Evolutionary conservation across 1,284 basidiomycete species (phyloP), one percentile per base, ranked within the genome.

Genomic region (Microbotryum lychnidis-dioicae): DNA sequence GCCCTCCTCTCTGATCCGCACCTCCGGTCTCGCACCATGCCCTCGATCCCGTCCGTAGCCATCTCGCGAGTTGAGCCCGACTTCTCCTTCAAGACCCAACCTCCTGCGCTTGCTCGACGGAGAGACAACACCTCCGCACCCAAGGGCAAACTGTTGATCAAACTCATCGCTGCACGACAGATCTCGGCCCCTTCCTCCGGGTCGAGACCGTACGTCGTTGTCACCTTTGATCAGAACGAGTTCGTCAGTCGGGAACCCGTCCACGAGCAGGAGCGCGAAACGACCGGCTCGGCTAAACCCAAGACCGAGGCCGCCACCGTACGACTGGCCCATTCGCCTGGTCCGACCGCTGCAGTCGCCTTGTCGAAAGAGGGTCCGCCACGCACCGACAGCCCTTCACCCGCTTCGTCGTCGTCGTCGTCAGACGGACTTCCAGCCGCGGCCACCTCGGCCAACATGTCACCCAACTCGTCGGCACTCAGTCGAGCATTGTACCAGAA

Each of bases 221-320:
- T 96, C 70, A 88, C 93, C 76, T 98, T 97, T 76, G 94, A 99
- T 79, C 90, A 97, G 78, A 97, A 93, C 81, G 94, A 99, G 77
- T 99, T 97, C 75, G 87, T 98, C 74, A 87, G 86, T 68, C 80
- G 94, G 62, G 90, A 96, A 73, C 91, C 94, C 23, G 89, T 87
- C 50, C 74, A 85, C 69, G 89, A 91, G 73, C 78, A 81, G n/a
- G 89, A 87, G 75, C 88, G 85, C 77, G 88, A 91, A 75, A 86
- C 88, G 73, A 87, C 86, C 73, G 90, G 90, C 66, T 80, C 83
- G 44, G 82, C 89, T 9, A 84, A 51, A 44, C 51, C 54, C 81
- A 37, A 82, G 59, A 29, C 56, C 49, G 62, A 52, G 44, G 54
- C 37, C 37, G 37, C 37, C 14, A 42, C 37, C 14, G 37, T 42